Evolutionary conservation across 306 rosid species (phyloP), one percentile per base, ranked within the genome.

Genomic region (Sindora glabra): DNA sequence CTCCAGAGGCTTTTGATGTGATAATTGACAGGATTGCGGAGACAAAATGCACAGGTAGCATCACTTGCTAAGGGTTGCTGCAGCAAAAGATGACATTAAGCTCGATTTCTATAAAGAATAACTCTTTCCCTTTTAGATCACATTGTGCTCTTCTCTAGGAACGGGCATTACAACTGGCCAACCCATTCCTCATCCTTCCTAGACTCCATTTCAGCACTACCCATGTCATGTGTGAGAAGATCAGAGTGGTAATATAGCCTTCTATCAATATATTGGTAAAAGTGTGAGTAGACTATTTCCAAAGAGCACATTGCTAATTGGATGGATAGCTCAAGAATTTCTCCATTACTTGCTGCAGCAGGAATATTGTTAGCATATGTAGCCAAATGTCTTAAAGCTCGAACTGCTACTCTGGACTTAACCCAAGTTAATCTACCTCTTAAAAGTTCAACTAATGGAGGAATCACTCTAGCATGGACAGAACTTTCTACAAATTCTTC

Each of bases 111-210:
- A 69, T 84, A 84, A 14, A 94, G 81, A 75, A 94, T 95, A 50
- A 94, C 97, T 81, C 97, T 79, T 78, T 94, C 99, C 79, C 86
- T 94, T 65, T 68, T 89, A 47, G 99, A 89, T 86, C 99, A 78
- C 89, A 94, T 71, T 14, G 97, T 97, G 77, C 99, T 89, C 76
- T 89, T 94, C 82, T 94, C 97, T 62, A 94, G 85, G 41, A 97
- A 94, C 99, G 97, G 89, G 67, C 99, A 94, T 65, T 94, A 97
- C 71, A 94, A 67, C 77, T 94, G 99, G 54, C 99, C 89, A 27
- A 97, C 99, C 99, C 99, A 94, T 75, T 94, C 99, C 74, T 94
- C 99, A 3, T 97, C 95, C 81, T 94, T 94, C 80, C 99, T 82
- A 25, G 97, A 89, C 73, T 94, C 99, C 99, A 94, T 94, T 69